phyloP scores from a whole-genome alignment of 208 protist genomes.

The Lotmaria passim region DNA sequence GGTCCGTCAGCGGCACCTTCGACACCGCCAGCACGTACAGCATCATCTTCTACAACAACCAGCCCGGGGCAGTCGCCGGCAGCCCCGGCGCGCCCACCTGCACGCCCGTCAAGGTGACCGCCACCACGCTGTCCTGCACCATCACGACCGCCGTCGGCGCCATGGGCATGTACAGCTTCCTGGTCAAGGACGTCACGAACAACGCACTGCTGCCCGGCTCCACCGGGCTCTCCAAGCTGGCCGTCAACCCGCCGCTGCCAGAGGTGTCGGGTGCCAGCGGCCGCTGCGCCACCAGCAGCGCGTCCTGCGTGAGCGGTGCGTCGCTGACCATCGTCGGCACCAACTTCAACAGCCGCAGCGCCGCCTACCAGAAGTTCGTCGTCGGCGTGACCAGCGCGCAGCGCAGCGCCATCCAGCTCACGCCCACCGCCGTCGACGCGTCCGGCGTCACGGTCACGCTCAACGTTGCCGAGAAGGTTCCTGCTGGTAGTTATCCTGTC shows the following conservation, averaged over 20 bases:
- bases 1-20: conserved; percentile 41
- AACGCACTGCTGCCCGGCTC: conserved; percentile 33
- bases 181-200: conserved; percentile 31
- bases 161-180: conserved; percentile 47
- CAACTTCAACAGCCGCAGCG: conserved; percentile 36
- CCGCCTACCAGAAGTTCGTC: conserved; percentile 35
- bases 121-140: conserved; percentile 33
- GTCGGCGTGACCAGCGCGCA: conserved; percentile 28
- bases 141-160: conserved; percentile 23
- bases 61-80: not conserved
- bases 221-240: conserved; percentile 22
- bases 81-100: conserved; percentile 22
- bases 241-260: conserved; percentile 35
- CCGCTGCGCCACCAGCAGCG: conserved; percentile 40
- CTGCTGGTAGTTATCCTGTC: conserved; percentile 31
- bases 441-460: conserved; percentile 26
- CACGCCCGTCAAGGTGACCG: conserved; percentile 8
- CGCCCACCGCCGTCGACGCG: conserved; percentile 2
- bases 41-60: conserved; percentile 46
- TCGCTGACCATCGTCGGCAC: conserved; percentile 29
- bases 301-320: conserved; percentile 31
- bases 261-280: conserved; percentile 31
- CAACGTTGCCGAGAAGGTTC: not conserved
- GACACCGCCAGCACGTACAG: too few relatives aligned
- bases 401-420: conserved; percentile 13